Evolutionary conservation across 2,329 filamentous ascomycete genomes (phyloP).

Genomic region (Hypomyces perniciosus): DNA sequence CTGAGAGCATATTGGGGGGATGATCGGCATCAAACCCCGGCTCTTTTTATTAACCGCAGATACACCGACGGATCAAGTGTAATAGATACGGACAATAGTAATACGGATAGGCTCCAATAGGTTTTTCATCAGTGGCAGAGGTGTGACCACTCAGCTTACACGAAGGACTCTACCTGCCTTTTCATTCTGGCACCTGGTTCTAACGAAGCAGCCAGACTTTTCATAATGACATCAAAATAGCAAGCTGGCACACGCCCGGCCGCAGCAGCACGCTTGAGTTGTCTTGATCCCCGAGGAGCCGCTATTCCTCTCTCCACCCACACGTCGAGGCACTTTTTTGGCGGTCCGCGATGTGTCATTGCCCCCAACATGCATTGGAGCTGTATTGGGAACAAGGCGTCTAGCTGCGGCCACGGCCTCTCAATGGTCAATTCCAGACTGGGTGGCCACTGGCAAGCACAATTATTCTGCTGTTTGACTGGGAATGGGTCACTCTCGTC

Average conservation of each 20-base stretch:
- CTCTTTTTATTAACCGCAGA: too few relatives aligned
- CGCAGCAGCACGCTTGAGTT: constrained; percentile 9
- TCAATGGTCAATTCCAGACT: background rate
- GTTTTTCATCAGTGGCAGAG: too few relatives aligned
- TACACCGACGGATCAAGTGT: too few relatives aligned
- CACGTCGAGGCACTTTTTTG: background rate
- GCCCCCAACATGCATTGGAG: constrained; percentile 34
- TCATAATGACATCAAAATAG: background rate
- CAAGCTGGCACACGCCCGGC: constrained; percentile 11
- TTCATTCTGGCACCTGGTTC: too few relatives aligned
- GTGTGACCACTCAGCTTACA: background rate
- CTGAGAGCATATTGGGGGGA: too few relatives aligned
- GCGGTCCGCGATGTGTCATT: constrained; percentile 12
- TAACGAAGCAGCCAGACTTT: background rate
- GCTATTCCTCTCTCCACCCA: background rate
- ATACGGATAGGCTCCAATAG: too few relatives aligned
- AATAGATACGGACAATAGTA: too few relatives aligned
- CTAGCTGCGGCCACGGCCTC: constrained; percentile 20
- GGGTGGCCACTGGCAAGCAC: background rate
- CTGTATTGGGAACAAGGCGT: constrained; percentile 35
- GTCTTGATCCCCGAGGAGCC: background rate
- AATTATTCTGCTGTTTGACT: background rate
- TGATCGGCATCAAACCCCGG: too few relatives aligned
- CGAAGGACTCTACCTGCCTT: background rate
- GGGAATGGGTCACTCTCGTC: background rate